Conservation (phyloP, 257 asterid species). For the Capsicum pubescens region DNA sequence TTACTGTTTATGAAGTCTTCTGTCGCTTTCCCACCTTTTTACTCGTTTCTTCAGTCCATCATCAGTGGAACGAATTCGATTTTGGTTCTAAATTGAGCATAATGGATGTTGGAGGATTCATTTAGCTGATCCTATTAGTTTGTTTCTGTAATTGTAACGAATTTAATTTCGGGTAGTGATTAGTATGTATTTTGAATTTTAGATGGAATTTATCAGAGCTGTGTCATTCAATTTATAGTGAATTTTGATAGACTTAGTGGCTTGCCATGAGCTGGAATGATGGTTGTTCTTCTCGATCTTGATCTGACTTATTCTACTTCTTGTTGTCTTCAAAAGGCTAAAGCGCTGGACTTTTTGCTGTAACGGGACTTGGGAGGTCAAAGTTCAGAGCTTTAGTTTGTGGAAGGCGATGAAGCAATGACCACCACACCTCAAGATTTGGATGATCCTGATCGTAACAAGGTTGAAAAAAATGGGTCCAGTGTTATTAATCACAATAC, state of each 20-base stretch:
- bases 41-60: background rate
- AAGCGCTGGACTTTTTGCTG: background rate
- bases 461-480: constrained; percentile 48
- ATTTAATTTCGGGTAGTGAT: background rate
- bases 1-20: background rate
- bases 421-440: constrained; percentile 27
- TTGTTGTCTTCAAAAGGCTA: background rate
- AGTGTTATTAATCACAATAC: constrained; percentile 30
- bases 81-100: constrained; percentile 4
- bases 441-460: constrained; percentile 35
- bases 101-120: background rate
- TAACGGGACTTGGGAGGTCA: constrained; percentile 55
- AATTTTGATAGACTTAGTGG: background rate
- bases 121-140: background rate
- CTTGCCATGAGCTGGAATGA: constrained; percentile 53
- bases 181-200: constrained; percentile 9
- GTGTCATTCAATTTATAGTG: background rate
- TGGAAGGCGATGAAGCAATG: constrained; percentile 50
- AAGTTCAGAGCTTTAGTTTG: constrained; percentile 50
- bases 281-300: constrained; percentile 64
- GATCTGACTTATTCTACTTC: constrained; percentile 46
- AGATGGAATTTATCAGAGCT: background rate
- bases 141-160: background rate
- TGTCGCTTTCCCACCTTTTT: background rate
- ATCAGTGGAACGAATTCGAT: background rate